Base-by-base conservation (phyloP, 345 rosid species). In the Melaleuca alternifolia region DNA sequence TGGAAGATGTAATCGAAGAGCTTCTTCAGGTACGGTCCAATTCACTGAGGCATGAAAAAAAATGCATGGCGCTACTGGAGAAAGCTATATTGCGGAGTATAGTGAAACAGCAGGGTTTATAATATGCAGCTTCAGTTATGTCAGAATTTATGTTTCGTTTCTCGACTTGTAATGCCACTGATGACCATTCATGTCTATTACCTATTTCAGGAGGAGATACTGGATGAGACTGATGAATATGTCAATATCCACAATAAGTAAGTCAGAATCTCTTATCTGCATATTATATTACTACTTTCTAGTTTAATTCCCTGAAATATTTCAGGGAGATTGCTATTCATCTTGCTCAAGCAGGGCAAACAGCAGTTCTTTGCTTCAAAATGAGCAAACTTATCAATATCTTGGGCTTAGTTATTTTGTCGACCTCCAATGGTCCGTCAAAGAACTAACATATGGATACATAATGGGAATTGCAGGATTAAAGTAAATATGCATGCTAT, bases 1-100 rank as follows among this genome's bases (percentile, higher is more conserved):
- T 96, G 99, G 99, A 97, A 88, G 99, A 97, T 84, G 98, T 97
- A 84, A 97, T 97, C 54, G 97, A 97, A 93, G 99, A 97, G 91
- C 98, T 97, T 92, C 98, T 97, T 89, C 97, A 95, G 98, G 98
- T 96, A 92, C 88, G 86, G 12, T 77, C 37, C 24, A 84, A 62
- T 81, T 23, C 62, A 51, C 75, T 52, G n/a, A 20, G 50, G 44
- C n/a, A n/a, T 52, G 30, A 21, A 54, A 82, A 59, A 59, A n/a
- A 59, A 59, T n/a, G 33, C 11, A 59, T 59, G 71, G 71, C 10
- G n/a, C 71, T 59, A 59, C 16, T 59, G 33, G 71, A 65, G 79
- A 71, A 71, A 71, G 79, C 48, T 71, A 71, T 71, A 33, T 71
- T 24, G 6, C 11, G 13, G 24, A 33, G 46, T 65, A 65, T 33